These are phyloP conservation scores for Penicillium sp. DNA, from an alignment of 2,329 filamentous ascomycete species.

Conservation along the genomic window DNA sequence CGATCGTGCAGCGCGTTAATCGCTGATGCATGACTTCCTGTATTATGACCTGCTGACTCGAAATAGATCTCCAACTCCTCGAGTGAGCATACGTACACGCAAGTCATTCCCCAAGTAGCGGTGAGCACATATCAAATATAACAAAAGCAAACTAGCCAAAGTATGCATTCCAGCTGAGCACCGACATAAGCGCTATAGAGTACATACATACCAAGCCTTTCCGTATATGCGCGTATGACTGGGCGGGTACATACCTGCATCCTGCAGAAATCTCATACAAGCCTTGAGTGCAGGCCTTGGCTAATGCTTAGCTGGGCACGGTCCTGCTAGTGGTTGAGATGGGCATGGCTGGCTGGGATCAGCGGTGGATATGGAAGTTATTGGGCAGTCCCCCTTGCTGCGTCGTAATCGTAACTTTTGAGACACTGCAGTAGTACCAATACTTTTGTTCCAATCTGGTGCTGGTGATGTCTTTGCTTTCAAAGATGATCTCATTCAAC, in stretches of 20 bases:
- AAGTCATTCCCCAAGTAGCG: background rate
- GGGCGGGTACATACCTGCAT: background rate
- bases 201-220: background rate
- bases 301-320: conserved; percentile 18
- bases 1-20: background rate
- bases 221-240: background rate
- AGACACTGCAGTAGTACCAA: too few relatives aligned
- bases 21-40: background rate
- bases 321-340: background rate
- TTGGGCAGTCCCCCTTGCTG: background rate
- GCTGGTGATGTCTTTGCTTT: too few relatives aligned
- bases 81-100: too few relatives aligned
- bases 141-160: too few relatives aligned
- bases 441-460: too few relatives aligned
- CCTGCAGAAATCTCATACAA: conserved; percentile 6
- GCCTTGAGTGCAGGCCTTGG: conserved; percentile 15
- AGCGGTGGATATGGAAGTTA: background rate
- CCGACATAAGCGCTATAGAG: background rate
- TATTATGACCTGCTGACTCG: background rate
- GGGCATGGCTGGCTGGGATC: background rate
- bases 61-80: background rate
- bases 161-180: background rate
- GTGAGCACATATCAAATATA: background rate
- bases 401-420: too few relatives aligned
- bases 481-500: too few relatives aligned